A percentile compares a stretch with the other conserved stretches of the same genome.
phyloP scores from a whole-genome alignment of 202 grass and related monocot genomes.

The Cymbopogon flexuosus region DNA sequence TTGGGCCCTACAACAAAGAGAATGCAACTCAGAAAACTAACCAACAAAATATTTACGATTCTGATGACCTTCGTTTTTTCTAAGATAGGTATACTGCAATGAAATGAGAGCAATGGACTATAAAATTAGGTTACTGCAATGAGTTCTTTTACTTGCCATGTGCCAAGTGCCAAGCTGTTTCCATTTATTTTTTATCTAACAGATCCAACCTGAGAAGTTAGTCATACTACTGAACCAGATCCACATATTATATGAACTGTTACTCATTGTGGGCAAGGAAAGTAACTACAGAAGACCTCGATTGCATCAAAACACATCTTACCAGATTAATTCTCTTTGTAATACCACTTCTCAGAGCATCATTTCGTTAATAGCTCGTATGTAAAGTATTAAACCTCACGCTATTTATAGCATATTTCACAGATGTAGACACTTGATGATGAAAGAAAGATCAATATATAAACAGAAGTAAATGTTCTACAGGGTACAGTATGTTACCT shows the following conservation, averaged over 20 bases:
- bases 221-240: not conserved
- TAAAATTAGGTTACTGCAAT: not conserved
- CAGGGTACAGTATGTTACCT: constrained; percentile 46
- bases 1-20: constrained; percentile 53
- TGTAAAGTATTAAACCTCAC: not conserved
- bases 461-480: not conserved
- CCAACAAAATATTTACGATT: constrained; percentile 4
- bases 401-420: not conserved
- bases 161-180: not conserved
- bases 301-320: not conserved
- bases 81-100: not conserved
- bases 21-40: constrained; percentile 16
- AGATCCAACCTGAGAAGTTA: not conserved
- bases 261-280: not conserved
- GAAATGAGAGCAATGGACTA: constrained; percentile 7
- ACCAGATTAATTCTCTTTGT: constrained; percentile 2
- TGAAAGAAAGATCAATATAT: not conserved
- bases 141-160: not conserved
- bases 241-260: not conserved
- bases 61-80: not conserved
- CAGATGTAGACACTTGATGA: not conserved
- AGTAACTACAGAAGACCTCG: not conserved
- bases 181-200: not conserved
- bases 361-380: not conserved
- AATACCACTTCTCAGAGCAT: not conserved